phyloP scores from a whole-genome alignment of 805 yeast species.

The Wickerhamomyces strasburgensis region DNA sequence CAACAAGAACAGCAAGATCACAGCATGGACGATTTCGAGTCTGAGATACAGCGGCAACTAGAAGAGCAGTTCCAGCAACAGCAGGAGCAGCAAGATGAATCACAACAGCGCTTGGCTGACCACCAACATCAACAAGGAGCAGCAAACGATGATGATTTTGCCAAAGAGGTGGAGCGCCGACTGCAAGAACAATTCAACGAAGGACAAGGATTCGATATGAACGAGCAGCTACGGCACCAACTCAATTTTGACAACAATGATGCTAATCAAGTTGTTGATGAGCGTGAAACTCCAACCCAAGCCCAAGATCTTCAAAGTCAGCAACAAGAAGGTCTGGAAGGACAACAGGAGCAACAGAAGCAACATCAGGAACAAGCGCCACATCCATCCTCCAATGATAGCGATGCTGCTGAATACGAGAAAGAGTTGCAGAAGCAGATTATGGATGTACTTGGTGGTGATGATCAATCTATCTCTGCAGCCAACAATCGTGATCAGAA shows the following conservation, averaged over 20 bases:
- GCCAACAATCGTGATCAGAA: too few relatives aligned
- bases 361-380: constrained; percentile 1
- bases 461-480: neutral
- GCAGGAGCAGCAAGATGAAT: constrained; percentile 1
- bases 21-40: constrained; percentile 18
- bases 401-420: constrained; percentile 11
- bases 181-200: constrained; percentile 18
- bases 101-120: constrained; percentile 1
- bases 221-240: neutral
- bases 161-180: constrained; percentile 25
- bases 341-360: constrained; percentile 1
- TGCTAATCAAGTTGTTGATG: constrained; percentile 1
- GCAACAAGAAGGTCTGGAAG: neutral
- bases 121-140: constrained; percentile 1
- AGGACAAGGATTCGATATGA: constrained; percentile 1
- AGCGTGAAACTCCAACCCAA: too few relatives aligned
- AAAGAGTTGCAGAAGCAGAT: constrained; percentile 22
- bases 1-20: constrained; percentile 1
- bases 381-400: neutral
- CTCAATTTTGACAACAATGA: neutral
- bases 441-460: constrained; percentile 18
- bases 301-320: too few relatives aligned
- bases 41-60: constrained; percentile 22
- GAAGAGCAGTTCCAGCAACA: constrained; percentile 18
- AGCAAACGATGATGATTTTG: constrained; percentile 24